Evolutionary conservation across 179 eudicot species (phyloP), one percentile per base, ranked within the genome.

Genomic region (Spergularia azorica): DNA sequence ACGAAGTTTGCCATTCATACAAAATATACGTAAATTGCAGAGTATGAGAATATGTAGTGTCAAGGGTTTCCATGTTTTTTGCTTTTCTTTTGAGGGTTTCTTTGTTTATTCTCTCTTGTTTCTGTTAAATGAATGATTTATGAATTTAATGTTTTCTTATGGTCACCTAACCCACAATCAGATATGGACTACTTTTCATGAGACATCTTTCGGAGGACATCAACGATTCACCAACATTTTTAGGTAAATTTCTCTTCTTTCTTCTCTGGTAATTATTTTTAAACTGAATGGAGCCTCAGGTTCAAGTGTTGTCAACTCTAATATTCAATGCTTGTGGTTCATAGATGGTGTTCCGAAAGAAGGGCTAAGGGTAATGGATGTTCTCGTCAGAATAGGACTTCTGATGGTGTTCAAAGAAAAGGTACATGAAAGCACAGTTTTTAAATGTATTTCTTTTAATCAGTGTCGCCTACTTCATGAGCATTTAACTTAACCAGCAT

Each of bases 301-400:
- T 71, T 60, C 6, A 48, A 6, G 10, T 78, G 59, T 51, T 26
- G 66, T 76, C 41, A 70, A 4, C 46, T 57, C 69, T 69, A 17
- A 52, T 38, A 1, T 70, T 51, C 68, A 70, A 46, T 66, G 7
- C 50, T 3, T 83, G 54, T 77, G 84, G 60, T 26, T 60, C 78
- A 82, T 85, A 95, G 99, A 95, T 52, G 97, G 98, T 82, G 98
- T 93, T 65, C 98, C 98, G 16, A 95, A 95, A 79, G 99, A 95
- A 79, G 99, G 98, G 74, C 83, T 95, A 50, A 79, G 95, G 80
- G 84, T 95, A 79, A 85, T 88, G 74, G 99, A 95, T 84, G 96
- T 95, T 78, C 98, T 93, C 80, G 97, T 86, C 67, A 86, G 99
- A 88, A 80, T 95, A 71, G 91, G 92, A 32, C 87, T 77, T 73